Base-by-base conservation (phyloP, 2,329 filamentous ascomycete genomes). In the Aspergillaceae sp. region DNA sequence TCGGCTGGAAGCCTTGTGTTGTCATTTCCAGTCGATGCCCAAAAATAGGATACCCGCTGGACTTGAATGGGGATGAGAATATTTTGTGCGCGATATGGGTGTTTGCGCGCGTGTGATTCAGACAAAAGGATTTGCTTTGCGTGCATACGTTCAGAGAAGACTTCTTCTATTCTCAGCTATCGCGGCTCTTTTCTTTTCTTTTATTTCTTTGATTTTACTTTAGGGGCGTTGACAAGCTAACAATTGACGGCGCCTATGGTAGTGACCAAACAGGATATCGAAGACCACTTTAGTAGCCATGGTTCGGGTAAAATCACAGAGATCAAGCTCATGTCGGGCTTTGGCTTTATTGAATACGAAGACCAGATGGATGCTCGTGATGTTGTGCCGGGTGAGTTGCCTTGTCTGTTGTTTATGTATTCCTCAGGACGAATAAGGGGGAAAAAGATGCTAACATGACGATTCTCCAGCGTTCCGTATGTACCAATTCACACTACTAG, bases 301-400 rank as follows among this genome's bases (percentile, higher is more conserved):
- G 92, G 91, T 66, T 91, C 89, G 59, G 92, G 92, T 69, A 89
- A 95, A 69, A 97, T 98, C 67, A 92, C 86, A 58, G 92, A 98
- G 75, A 91, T 98, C 75, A 98, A 98, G 77, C 82, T 98, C 54
- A 98, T 98, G 92, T 97, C 95, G 68, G 92, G 92, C 64, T 98
- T 98, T 67, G 92, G 92, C 68, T 98, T 98, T 76, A 95, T 98
- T 67, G 92, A 98, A 72, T 98, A 97, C 73, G 94, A 96, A 72
- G 92, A 97, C 74, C 83, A 89, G 48, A 87, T 96, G 86, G 92
- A 98, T 74, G 92, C 92, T 58, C 86, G 91, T 66, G 92, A 98
- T 74, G 90, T 98, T 55, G 92, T 98, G 63, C 92, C 92, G 71
- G 91, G 92, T 96, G 80, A 75, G 84, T 63, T 36, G 4, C 52